Evolutionary conservation across 129 eudicot genomes (phyloP).

Genomic region (Flaveria bidentis): DNA sequence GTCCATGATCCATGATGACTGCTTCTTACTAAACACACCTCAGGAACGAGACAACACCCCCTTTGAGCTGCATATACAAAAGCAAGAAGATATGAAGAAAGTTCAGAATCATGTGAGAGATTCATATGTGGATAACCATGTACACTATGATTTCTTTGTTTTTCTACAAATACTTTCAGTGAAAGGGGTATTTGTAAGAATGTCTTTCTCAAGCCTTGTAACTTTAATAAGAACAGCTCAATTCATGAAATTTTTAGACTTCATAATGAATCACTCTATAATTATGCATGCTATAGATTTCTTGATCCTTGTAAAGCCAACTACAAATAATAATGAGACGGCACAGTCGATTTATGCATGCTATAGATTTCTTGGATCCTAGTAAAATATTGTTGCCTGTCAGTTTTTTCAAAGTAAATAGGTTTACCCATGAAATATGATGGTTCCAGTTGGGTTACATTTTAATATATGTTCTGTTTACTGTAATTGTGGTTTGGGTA

Average conservation of each 20-base stretch:
- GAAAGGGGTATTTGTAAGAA: no score
- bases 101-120: not conserved
- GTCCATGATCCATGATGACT: not conserved
- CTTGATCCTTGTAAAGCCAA: not conserved
- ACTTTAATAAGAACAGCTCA: not conserved
- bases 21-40: conserved; percentile 5
- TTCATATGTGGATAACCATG: not conserved
- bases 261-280: not conserved
- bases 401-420: no score
- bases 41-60: conserved; percentile 76
- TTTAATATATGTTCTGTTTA: no score
- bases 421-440: no score
- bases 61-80: conserved; percentile 63
- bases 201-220: not conserved
- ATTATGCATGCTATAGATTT: not conserved
- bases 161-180: no score
- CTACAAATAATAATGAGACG: not conserved
- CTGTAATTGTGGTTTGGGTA: no score
- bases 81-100: conserved; percentile 17
- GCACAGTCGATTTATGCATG: no score
- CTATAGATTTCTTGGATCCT: no score
- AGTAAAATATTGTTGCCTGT: no score
- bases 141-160: not conserved
- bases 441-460: no score
- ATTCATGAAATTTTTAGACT: not conserved